Base-by-base conservation (phyloP, 352 stramenopile species). In the Aphanomyces euteiches region DNA sequence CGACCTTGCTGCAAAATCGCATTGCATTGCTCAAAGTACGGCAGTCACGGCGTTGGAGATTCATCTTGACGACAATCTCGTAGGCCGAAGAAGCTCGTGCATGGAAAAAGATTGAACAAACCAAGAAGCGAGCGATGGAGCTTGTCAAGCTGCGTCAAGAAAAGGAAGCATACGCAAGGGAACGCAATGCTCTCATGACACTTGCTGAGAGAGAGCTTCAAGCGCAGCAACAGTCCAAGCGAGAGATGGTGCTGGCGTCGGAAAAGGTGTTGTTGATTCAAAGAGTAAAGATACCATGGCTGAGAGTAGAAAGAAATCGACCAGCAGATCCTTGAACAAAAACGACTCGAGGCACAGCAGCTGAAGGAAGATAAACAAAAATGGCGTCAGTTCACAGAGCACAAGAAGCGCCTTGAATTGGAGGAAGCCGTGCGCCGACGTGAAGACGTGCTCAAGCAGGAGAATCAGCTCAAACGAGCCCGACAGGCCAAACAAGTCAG, bases 41-140 rank as follows among this genome's bases (percentile, higher is more conserved):
- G 7, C n/a, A n/a, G 28, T 12, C 2, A 40, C 41, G 6, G n/a
- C 43, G 10, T 28, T 43, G 19, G 37, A 56, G 4, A 8, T n/a
- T 7, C 10, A 13, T 28, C 40, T 13, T 17, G 7, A n/a, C 5
- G 28, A 2, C 28, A 28, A 28, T 2, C 28, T 28, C 45, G 66
- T 41, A 73, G 67, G 77, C 83, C 12, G 85, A 94, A 56, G 84
- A 92, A 58, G 83, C 90, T 21, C 90, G 90, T 54, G 85, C 86
- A 19, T 92, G 84, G 84, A 88, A 88, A 70, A 94, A 92, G 66
- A 92, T 94, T 47, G 84, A 93, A 75, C 86, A 93, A 67, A 93
- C 86, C 2, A 83, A 85, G 17, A 80, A 80, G 39, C 84, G 86
- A 10, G 83, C 86, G 38, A 75, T 81, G 13, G 86, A 93, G 72